Base-by-base conservation (phyloP, 2,329 filamentous ascomycete species). In the Grosmannia penicillata region DNA sequence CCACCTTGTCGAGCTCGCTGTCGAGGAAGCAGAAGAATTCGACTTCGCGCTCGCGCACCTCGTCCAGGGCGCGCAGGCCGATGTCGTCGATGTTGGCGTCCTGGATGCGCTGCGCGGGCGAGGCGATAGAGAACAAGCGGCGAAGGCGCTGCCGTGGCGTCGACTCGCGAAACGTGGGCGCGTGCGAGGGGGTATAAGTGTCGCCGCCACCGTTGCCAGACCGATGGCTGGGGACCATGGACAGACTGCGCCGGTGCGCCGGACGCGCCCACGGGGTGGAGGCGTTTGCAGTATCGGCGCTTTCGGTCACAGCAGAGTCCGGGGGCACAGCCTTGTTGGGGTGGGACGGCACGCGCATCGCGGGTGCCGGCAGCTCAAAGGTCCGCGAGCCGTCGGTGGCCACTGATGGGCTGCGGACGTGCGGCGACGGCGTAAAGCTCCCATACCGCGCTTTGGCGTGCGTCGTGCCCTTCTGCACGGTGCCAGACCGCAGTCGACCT, bases 21-120 rank as follows among this genome's bases (percentile, higher is more conserved):
- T 95, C 84, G 38, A 98, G 63, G 51, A 91, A 98, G 0, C 66
- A 60, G 55, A 87, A 89, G 53, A 98, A 96, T 13, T 94, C 83
- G n/a, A 70, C 71, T 55, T 93, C 78, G 15, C 76, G 71, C 40
- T 77, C 66, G 32, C 82, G 79, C 4, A 93, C 67, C 28, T 60
- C 47, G 54, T 62, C 48, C 21, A 70, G 52, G 19, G 61, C 56
- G 36, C 65, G 55, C 51, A 66, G 46, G 32, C 61, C 54, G 53
- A 60, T 52, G 30, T 42, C 43, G 25, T 47, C n/a, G n/a, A n/a
- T 39, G 22, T 30, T 35, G 34, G n/a, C 33, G 17, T 33, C 39
- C 15, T 70, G 57, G 48, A 58, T 11, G 21, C 46, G 56, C 59
- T 55, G 24, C 32, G 38, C 21, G 25, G 43, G 57, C 36, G 49